A percentile compares a stretch with the other conserved stretches of the same genome.
Conservation (phyloP, 2,329 filamentous ascomycete genomes). For the Colletotrichum karsti region DNA sequence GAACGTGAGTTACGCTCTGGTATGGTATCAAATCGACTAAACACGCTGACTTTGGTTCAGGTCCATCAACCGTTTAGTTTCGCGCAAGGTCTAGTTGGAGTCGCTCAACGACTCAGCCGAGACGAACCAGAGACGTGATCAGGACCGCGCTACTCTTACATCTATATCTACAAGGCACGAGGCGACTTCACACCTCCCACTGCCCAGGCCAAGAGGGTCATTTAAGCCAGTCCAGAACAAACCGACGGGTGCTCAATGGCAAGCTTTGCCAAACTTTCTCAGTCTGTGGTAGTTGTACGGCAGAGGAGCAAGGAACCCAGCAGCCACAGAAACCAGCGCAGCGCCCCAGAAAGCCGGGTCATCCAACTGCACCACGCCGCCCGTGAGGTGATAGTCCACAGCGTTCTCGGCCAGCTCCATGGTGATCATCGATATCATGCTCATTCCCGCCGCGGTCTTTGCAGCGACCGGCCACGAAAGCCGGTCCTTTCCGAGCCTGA, state of each 20-base stretch:
- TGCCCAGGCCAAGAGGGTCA: background rate
- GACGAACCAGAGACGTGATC: too few species aligned
- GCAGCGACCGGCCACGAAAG: slow-evolving; percentile 55
- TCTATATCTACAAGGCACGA: too few species aligned
- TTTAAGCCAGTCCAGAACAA: background rate
- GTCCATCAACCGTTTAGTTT: too few species aligned
- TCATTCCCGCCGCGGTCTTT: slow-evolving; percentile 65
- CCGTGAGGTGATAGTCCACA: slow-evolving; percentile 64
- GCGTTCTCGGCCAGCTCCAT: slow-evolving; percentile 65
- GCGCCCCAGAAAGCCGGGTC: slow-evolving; percentile 61
- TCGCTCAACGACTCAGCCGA: too few species aligned
- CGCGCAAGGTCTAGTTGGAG: too few species aligned
- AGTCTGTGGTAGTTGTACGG: slow-evolving; percentile 62
- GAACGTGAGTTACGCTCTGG: background rate
- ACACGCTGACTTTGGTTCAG: too few species aligned
- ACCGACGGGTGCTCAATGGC: slow-evolving; percentile 38
- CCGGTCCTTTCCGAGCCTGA: slow-evolving; percentile 55
- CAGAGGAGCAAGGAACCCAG: slow-evolving; percentile 57
- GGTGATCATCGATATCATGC: slow-evolving; percentile 65
- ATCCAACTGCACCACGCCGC: slow-evolving; percentile 55
- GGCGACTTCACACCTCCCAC: too few species aligned
- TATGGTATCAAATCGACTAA: too few species aligned
- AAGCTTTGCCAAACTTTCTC: slow-evolving; percentile 56
- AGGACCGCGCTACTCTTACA: too few species aligned
- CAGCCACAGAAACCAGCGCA: slow-evolving; percentile 51